Percentiles rank a stretch among this genome's conserved stretches.
phyloP scores from a whole-genome alignment of 2,329 filamentous ascomycete genomes.

The Nannizziopsis arthrosporioides region DNA sequence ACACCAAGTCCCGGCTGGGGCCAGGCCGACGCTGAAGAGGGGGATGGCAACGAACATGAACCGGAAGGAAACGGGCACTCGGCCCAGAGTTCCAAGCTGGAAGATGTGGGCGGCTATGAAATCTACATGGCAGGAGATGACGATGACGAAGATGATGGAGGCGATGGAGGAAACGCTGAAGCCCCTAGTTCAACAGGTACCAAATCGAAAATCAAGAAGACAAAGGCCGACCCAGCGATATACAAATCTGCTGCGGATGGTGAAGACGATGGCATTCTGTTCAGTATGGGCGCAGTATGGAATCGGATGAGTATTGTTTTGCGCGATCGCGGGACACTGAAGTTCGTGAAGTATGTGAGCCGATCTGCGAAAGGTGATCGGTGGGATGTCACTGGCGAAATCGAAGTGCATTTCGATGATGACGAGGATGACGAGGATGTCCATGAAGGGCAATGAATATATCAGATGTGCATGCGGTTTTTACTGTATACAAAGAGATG shows the following conservation, averaged over 20 bases:
- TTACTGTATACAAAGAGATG: not conserved
- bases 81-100: constrained; percentile 24
- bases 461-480: not conserved
- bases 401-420: constrained; percentile 54
- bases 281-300: constrained; percentile 62
- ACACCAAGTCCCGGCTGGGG: constrained; percentile 83
- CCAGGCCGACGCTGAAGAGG: constrained; percentile 49
- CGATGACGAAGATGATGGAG: constrained; percentile 54
- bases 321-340: constrained; percentile 70
- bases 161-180: constrained; percentile 37
- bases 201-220: constrained; percentile 23
- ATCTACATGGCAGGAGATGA: constrained; percentile 84
- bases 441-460: constrained; percentile 17
- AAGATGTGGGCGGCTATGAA: constrained; percentile 40
- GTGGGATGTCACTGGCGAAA: constrained; percentile 77
- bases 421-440: constrained; percentile 35
- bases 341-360: constrained; percentile 95
- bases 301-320: constrained; percentile 86
- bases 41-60: constrained; percentile 38
- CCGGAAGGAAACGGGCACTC: constrained; percentile 28
- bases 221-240: constrained; percentile 60
- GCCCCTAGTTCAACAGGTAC: constrained; percentile 26
- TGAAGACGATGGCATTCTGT: constrained; percentile 65
- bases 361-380: constrained; percentile 70
- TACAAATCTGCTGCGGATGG: constrained; percentile 56